Conservation (phyloP, 23 red algal genomes). For the Porphyridium purpureum region DNA sequence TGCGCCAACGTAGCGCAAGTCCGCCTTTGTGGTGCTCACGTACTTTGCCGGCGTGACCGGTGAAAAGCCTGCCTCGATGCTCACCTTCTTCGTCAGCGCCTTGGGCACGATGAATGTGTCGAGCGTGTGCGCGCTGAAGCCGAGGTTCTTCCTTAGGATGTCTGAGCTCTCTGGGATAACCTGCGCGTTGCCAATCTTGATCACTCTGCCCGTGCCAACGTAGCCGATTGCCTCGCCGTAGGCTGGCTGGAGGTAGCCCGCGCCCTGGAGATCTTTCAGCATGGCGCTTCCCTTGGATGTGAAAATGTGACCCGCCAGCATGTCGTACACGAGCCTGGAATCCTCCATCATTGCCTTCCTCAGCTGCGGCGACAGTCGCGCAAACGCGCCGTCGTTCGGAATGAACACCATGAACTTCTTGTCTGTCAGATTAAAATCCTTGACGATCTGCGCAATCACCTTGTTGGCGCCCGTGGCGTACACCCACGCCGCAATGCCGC, state of each 20-base stretch:
- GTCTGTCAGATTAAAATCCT: neutral
- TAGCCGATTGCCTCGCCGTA: conserved; percentile 17
- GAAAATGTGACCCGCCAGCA: conserved; percentile 21
- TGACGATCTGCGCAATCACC: neutral
- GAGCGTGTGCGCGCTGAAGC: conserved; percentile 22
- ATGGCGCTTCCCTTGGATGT: conserved; percentile 2
- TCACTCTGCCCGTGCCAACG: neutral
- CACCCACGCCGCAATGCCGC: neutral
- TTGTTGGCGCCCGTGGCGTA: neutral
- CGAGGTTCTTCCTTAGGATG: conserved; percentile 21
- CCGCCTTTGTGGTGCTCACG: neutral
- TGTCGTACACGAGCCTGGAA: neutral
- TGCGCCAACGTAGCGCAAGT: conserved; percentile 2
- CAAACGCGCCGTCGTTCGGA: conserved; percentile 27
- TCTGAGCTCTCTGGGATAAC: neutral
- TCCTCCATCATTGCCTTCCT: conserved; percentile 1
- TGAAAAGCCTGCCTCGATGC: conserved; percentile 9
- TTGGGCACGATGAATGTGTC: conserved; percentile 5
- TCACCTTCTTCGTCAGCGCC: conserved; percentile 10
- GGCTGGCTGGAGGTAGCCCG: conserved; percentile 8
- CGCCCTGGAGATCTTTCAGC: conserved; percentile 12
- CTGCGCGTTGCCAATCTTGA: conserved; percentile 14
- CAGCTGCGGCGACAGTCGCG: conserved; percentile 2
- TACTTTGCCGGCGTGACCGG: conserved; percentile 2
- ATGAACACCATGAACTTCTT: conserved; percentile 20